Evolutionary conservation across 768 basidiomycete species (phyloP), one percentile per base, ranked within the genome.

Genomic region (Lactifluus subvellereus): DNA sequence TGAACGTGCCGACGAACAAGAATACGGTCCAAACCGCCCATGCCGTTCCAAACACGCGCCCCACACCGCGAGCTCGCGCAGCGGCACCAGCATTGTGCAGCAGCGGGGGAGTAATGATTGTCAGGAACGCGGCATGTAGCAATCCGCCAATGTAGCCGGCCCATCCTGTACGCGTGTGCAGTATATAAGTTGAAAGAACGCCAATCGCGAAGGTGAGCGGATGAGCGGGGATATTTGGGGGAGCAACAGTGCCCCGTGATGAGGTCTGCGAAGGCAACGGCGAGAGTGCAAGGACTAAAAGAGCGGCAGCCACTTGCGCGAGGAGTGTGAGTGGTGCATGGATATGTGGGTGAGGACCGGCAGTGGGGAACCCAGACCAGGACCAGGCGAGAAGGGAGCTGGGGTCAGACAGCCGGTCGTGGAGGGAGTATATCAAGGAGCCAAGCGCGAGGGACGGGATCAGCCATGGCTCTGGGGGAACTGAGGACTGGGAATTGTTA

Each of bases 331-430:
- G 71, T 0, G 82, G 79, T n/a, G 84, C 85, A 69, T 88, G 85
- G 5, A 88, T 72, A 68, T 88, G 83, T 7, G 91, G 86, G 2
- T 87, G 72, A 2, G 92, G 92, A 0, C 92, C 92, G 54, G 76
- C 80, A 38, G 86, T 76, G 22, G 84, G 81, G 66, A 87, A 94
- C n/a, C 92, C 92, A 0, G 90, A 88, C 92, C 92, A 95, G 2
- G 89, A 87, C 88, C 90, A 93, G 20, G 89, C 84, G 61, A 94
- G 79, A 50, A 93, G 80, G 0, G 91, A 90, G 66, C 85, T 87
- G 1, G 88, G 76, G 61, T 95, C 92, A 3, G 85, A 80, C 55
- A 92, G 75, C 48, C 91, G 78, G 51, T 83, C 85, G 68, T 93
- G 88, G 0, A 92, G 70, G 13, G 82, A 81, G 75, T 89, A 93